Base-by-base conservation (phyloP, 176 grass and related monocot species). In the Oryza officinalis region DNA sequence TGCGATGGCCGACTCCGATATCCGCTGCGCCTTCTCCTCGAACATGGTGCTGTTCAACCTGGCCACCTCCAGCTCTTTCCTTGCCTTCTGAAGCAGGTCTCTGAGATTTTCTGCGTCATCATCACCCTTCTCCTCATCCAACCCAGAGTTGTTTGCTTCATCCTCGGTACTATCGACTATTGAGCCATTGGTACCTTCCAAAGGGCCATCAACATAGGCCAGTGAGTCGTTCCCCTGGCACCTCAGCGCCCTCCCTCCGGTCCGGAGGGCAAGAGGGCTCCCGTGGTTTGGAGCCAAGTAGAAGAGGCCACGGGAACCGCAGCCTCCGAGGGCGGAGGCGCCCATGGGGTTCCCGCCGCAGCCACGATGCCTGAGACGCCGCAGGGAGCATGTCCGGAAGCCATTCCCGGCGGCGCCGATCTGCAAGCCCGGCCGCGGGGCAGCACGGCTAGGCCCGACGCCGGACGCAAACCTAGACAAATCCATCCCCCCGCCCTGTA, bases 31-130 rank as follows among this genome's bases (percentile, higher is more conserved):
- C 86, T 94, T 96, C 81, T 90, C 91, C 76, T 99, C 96, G 18
- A 96, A 99, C 91, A 93, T 91, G 41, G 91, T 92, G 76, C 96
- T 96, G 86, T 94, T 99, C 61, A 93, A 76, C 73, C 72, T 65
- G 13, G 91, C 93, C 27, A 87, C 91, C 50, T 96, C 89, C 70
- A 99, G 89, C 71, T 96, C 93, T 77, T 90, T 94, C 10, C 63
- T 72, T 30, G 81, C 76, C 61, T 68, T 85, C 6, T 89, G 84
- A 30, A 99, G 88, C 60, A 89, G 40, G 22, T 99, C 96, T 10
- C 86, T 47, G 47, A 99, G 81, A 31, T 27, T 49, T 26, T 94
- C 89, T 5, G 90, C 60, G 1, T 94, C 81, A 0, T 63, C 65
- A 15, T 83, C 35, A 14, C 49, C 72, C 22, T 82, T 91, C 2